Base-by-base conservation (phyloP, 108 stramenopile species). In the Pseudonitzschia delicatissima region DNA sequence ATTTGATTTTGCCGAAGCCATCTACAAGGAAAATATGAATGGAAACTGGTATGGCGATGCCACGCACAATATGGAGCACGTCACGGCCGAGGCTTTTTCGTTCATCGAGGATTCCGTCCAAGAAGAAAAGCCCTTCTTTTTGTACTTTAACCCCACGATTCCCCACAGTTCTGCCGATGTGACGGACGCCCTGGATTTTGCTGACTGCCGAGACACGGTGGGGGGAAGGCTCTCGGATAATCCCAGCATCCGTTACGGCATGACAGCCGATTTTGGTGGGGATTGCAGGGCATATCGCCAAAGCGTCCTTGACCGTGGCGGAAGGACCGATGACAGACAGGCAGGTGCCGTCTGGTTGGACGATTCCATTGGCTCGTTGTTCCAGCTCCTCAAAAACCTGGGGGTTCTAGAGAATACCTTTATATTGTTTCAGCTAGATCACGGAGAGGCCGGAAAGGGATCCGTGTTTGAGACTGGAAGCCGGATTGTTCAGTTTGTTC, bases 91-190 rank as follows among this genome's bases (percentile, higher is more conserved):
- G 26, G 77, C 74, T 2, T 37, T 79, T 4, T 23, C 67, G 23
- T 62, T 76, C 48, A 78, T 82, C 40, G 44, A 68, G 15, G 68
- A 58, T 7, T 44, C 67, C 35, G 31, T 47, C 4, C 8, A 3
- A 13, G 75, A 50, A 2, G 8, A 52, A 32, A 11, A 74, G 42
- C 70, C 69, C 15, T 80, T 80, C 45, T 80, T 80, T 37, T 47
- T 80, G 61, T 80, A 80, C 65, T 65, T 76, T 42, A 77, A 77
- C 55, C 78, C 78, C 8, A 77, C 81, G 18, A 66, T 68, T 15
- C 81, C 81, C 9, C 77, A 82, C 58, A 20, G 28, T 9, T 58
- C 77, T 17, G 26, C 50, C 18, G 58, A 47, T 21, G 57, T 68
- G 13, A 39, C 36, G 11, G 69, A 72, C 13, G 78, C 74, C 12